Base-by-base conservation (phyloP, 495 filamentous ascomycete genomes). In the Penicillium coprophilum region DNA sequence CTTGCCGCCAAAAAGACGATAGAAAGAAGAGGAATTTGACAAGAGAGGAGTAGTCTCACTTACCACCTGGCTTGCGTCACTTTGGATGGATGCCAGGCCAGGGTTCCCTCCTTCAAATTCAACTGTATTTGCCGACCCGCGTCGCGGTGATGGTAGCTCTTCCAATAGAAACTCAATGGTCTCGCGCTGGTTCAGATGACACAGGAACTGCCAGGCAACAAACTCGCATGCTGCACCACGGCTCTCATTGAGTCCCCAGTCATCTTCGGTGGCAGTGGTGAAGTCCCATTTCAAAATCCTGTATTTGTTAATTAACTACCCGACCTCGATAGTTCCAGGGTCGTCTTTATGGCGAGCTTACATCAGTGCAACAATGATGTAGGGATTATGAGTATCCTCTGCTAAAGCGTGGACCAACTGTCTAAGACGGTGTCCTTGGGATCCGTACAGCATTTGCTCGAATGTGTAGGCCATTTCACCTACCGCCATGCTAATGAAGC, bases 221-320 rank as follows among this genome's bases (percentile, higher is more conserved):
- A 93, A 89, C 72, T 97, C 92, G 69, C 92, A 96, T 23, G 90
- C 92, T 69, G 85, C 81, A 4, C 90, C 90, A 59, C 93, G 80
- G 48, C 88, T 87, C 53, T 90, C 83, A 62, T 87, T 86, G 31
- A 93, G 63, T 1, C 86, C 87, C 60, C 83, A 84, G 59, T 89
- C 86, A 60, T 92, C 87, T 56, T 71, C 74, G 36, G 80, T 72
- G 15, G 76, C 63, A 51, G 79, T 82, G 15, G 68, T 70, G 64
- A 89, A 91, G 59, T 92, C 86, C 80, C 85, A 90, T 73, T 88
- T 91, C n/a, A 94, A 71, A 3, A 89, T 88, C 65, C 89, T 93
- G 45, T 31, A 19, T 9, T 13, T 12, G 1, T n/a, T n/a, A 46
- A 21, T 43, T 8, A 9, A 6, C 15, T 15, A 36, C 0, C 36